Conservation (phyloP, 2,329 filamentous ascomycete species). For the Aotearoamyces nothofagi region DNA sequence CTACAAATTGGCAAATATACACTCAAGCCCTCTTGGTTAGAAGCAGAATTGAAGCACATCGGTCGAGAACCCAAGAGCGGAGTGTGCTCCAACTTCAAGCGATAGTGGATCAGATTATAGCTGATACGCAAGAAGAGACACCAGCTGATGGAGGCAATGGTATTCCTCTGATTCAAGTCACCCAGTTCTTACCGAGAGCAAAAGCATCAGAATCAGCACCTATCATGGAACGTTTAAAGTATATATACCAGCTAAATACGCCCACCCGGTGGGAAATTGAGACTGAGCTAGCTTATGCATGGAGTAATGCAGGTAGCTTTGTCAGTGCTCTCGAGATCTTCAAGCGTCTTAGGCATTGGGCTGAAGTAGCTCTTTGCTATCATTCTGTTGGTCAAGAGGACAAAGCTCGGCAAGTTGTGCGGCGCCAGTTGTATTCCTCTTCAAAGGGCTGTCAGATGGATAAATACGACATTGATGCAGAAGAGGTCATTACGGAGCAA, state of each 20-base stretch:
- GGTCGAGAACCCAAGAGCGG: conserved; percentile 74
- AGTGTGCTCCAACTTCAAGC: conserved; percentile 88
- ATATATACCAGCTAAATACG: conserved; percentile 70
- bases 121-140: conserved; percentile 44
- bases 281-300: conserved; percentile 82
- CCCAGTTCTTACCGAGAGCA: conserved; percentile 67
- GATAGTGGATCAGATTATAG: conserved; percentile 86
- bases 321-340: conserved; percentile 91
- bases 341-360: conserved; percentile 83
- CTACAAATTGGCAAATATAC: conserved; percentile 96
- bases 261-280: conserved; percentile 90
- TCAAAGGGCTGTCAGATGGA: conserved; percentile 26
- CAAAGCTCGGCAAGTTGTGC: conserved; percentile 63
- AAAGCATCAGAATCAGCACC: conserved; percentile 66
- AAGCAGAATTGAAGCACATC: conserved; percentile 78
- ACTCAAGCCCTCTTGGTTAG: conserved; percentile 84
- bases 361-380: conserved; percentile 77
- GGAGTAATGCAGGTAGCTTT: conserved; percentile 77
- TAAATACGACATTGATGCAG: conserved; percentile 29
- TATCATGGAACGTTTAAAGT: conserved; percentile 60
- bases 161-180: conserved; percentile 33
- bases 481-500: conserved; percentile 39
- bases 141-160: conserved; percentile 17
- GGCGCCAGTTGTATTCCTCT: conserved; percentile 63
- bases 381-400: conserved; percentile 47